Evolutionary conservation across 192 early-diverging fungal genomes (phyloP).

Genomic region (Cetraspora pellucida): DNA sequence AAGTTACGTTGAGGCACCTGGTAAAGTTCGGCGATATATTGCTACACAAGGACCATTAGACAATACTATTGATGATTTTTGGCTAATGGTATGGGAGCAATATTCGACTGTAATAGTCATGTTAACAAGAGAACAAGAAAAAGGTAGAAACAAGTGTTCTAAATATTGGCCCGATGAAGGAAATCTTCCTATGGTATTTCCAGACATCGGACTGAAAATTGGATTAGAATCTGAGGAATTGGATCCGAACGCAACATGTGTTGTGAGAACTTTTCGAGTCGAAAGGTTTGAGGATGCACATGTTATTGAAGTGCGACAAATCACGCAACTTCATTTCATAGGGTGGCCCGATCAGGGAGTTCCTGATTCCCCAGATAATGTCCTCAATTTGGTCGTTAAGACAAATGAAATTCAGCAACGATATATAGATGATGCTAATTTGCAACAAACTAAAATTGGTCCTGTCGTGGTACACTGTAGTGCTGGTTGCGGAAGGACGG

Average conservation of each 20-base stretch:
- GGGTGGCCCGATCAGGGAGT: conserved; percentile 83
- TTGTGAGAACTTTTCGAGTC: conserved; percentile 47
- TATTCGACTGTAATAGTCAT: conserved; percentile 73
- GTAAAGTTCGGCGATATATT: conserved; percentile 69
- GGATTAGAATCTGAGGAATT: conserved; percentile 47
- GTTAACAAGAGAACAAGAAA: conserved; percentile 81
- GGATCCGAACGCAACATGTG: conserved; percentile 45
- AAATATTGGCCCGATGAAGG: conserved; percentile 77
- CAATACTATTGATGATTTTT: conserved; percentile 82
- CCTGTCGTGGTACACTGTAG: conserved; percentile 83
- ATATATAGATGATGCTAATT: neutral
- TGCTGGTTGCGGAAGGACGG: conserved; percentile 84
- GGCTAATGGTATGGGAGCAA: conserved; percentile 89
- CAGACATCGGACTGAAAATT: conserved; percentile 46
- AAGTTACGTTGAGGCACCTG: conserved; percentile 58
- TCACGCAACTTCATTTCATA: conserved; percentile 76
- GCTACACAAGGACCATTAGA: conserved; percentile 84
- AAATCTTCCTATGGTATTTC: conserved; percentile 41
- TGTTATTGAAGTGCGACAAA: conserved; percentile 29
- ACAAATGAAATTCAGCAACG: conserved; percentile 20
- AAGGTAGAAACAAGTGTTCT: conserved; percentile 72
- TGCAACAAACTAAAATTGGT: conserved; percentile 2
- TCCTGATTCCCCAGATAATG: conserved; percentile 51
- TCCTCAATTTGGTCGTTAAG: conserved; percentile 21
- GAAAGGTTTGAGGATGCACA: conserved; percentile 22